phyloP scores from a whole-genome alignment of 1,284 basidiomycete species.

The Takashimella tepidaria region DNA sequence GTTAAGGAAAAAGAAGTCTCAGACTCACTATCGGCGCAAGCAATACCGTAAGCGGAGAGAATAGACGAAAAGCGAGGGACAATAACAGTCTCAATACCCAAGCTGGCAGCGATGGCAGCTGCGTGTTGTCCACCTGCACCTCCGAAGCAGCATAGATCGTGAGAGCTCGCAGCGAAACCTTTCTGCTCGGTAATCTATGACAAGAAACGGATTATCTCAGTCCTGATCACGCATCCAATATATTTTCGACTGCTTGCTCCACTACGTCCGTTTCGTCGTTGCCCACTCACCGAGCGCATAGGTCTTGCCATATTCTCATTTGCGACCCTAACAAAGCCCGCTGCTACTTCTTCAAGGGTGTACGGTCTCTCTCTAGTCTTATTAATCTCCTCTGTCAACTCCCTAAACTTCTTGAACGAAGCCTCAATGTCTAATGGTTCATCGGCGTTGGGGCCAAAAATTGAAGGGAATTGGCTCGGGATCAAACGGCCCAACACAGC shows the following conservation, averaged over 20 bases:
- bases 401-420: slow-evolving; percentile 60
- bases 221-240: slow-evolving; percentile 47
- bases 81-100: slow-evolving; percentile 45
- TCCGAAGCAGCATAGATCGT: slow-evolving; percentile 48
- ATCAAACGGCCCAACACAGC: slow-evolving; percentile 76
- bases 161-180: slow-evolving; percentile 45
- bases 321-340: slow-evolving; percentile 77
- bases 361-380: slow-evolving; percentile 56
- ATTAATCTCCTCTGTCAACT: slow-evolving; percentile 64
- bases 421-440: slow-evolving; percentile 71
- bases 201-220: background rate
- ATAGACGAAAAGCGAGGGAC: slow-evolving; percentile 48
- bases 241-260: slow-evolving; percentile 41
- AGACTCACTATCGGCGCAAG: slow-evolving; percentile 42
- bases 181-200: slow-evolving; percentile 42
- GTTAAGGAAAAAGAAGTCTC: too few species aligned
- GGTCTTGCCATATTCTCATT: slow-evolving; percentile 92
- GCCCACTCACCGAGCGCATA: background rate
- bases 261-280: background rate
- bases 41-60: slow-evolving; percentile 51
- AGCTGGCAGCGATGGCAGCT: slow-evolving; percentile 19
- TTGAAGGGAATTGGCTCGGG: slow-evolving; percentile 76
- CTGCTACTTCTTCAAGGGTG: slow-evolving; percentile 76
- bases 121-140: slow-evolving; percentile 36
- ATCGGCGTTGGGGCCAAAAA: slow-evolving; percentile 80